phyloP scores from a whole-genome alignment of 192 early-diverging fungal genomes.

The Coemansia sp. region DNA sequence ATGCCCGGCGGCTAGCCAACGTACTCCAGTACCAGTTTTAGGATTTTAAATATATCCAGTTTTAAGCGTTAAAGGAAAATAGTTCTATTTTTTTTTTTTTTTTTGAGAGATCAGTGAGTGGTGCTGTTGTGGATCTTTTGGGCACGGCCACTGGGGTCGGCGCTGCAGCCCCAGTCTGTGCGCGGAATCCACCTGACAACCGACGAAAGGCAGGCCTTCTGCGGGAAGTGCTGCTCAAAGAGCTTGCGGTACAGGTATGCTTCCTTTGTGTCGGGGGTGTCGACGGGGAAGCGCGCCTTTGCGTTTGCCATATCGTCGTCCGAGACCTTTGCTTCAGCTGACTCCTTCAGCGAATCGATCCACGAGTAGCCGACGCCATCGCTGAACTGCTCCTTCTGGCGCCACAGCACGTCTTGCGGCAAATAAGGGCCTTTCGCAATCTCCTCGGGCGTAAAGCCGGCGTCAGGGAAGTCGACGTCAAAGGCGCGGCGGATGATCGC shows the following conservation, averaged over 20 bases:
- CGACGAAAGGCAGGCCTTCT: slow-evolving; percentile 83
- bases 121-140: slow-evolving; percentile 82
- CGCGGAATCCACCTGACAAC: slow-evolving; percentile 97
- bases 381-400: slow-evolving; percentile 99
- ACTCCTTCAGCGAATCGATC: slow-evolving; percentile 94
- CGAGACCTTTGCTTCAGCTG: slow-evolving; percentile 67
- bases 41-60: neutral
- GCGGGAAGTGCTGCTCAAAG: slow-evolving; percentile 95
- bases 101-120: slow-evolving; percentile 14
- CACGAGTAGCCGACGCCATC: slow-evolving; percentile 98
- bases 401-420: slow-evolving; percentile 89
- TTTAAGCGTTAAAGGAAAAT: neutral
- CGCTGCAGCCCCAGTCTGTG: slow-evolving; percentile 97
- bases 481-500: slow-evolving; percentile 94
- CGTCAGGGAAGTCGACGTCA: slow-evolving; percentile 78
- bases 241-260: slow-evolving; percentile 92
- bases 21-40: slow-evolving; percentile 12
- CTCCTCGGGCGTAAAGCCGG: slow-evolving; percentile 53
- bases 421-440: slow-evolving; percentile 73
- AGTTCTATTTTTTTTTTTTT: neutral
- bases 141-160: slow-evolving; percentile 97
- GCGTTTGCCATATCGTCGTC: slow-evolving; percentile 77
- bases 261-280: slow-evolving; percentile 95
- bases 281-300: slow-evolving; percentile 74
- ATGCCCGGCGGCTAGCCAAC: slow-evolving; percentile 25